Conservation (phyloP, 352 stramenopile genomes). For the Globisporangium okanoganense region DNA sequence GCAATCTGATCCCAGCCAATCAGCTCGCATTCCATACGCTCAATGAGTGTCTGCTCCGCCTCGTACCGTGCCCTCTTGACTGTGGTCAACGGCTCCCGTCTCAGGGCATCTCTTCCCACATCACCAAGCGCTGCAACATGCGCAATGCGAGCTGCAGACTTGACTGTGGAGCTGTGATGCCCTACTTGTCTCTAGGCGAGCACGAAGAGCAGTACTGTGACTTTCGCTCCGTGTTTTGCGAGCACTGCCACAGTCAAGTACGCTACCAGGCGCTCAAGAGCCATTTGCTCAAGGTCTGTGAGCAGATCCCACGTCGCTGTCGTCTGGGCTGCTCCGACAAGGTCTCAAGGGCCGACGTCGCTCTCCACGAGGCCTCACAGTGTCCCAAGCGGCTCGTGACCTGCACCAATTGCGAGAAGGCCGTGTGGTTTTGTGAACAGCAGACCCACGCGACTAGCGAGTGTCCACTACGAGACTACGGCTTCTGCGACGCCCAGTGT, state of each 20-base stretch:
- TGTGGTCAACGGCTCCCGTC: constrained; percentile 58
- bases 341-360: constrained; percentile 23
- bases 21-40: constrained; percentile 21
- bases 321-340: constrained; percentile 36
- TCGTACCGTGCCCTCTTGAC: constrained; percentile 53
- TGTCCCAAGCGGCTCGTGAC: constrained; percentile 68
- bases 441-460: constrained; percentile 36
- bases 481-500: constrained; percentile 43
- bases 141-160: constrained; percentile 57
- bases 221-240: constrained; percentile 41
- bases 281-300: constrained; percentile 39
- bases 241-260: constrained; percentile 42
- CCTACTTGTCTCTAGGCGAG: constrained; percentile 31
- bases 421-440: constrained; percentile 43
- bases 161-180: constrained; percentile 49
- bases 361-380: constrained; percentile 30
- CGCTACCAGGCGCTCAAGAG: constrained; percentile 20
- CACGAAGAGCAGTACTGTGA: constrained; percentile 55
- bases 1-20: constrained; percentile 17
- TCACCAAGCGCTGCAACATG: constrained; percentile 56
- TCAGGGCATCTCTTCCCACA: constrained; percentile 31
- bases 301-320: constrained; percentile 37
- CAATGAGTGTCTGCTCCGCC: constrained; percentile 39
- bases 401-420: constrained; percentile 40
- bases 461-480: constrained; percentile 50